Percentiles rank a stretch among this genome's conserved stretches.
phyloP scores from a whole-genome alignment of 345 rosid species.

The Leavenworthia alabamica region DNA sequence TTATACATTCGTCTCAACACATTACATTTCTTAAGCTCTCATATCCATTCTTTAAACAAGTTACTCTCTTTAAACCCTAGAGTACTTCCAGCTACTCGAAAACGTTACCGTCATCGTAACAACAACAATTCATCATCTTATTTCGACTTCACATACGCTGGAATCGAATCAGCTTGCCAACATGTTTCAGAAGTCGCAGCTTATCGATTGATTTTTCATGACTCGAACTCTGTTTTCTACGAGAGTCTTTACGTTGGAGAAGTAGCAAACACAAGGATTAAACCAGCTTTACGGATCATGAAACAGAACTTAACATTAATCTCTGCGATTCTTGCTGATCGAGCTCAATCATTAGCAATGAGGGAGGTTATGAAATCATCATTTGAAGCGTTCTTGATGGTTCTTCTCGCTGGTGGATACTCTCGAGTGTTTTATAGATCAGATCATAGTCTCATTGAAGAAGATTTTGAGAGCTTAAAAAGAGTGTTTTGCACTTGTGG shows the following conservation, averaged over 20 bases:
- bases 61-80: constrained; percentile 62
- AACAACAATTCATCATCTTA: constrained; percentile 37
- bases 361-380: constrained; percentile 73
- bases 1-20: constrained; percentile 84
- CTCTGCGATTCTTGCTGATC: constrained; percentile 59
- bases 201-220: constrained; percentile 66
- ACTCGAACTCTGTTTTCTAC: constrained; percentile 61
- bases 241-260: constrained; percentile 64
- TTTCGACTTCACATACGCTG: constrained; percentile 48
- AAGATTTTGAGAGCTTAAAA: constrained; percentile 68
- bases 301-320: constrained; percentile 75
- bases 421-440: constrained; percentile 48
- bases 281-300: constrained; percentile 50
- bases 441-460: constrained; percentile 50
- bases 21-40: constrained; percentile 60
- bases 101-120: constrained; percentile 34
- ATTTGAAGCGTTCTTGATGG: constrained; percentile 74
- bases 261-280: constrained; percentile 50
- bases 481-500: constrained; percentile 61
- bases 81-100: constrained; percentile 35
- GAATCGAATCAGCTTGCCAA: constrained; percentile 73
- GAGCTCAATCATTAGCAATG: constrained; percentile 69
- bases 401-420: constrained; percentile 74
- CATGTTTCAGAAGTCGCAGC: constrained; percentile 89
- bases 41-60: constrained; percentile 78